Percentiles rank a stretch among this genome's conserved stretches.
Evolutionary conservation across 345 rosid species (phyloP).

Genomic region (Arabis hirsuta): DNA sequence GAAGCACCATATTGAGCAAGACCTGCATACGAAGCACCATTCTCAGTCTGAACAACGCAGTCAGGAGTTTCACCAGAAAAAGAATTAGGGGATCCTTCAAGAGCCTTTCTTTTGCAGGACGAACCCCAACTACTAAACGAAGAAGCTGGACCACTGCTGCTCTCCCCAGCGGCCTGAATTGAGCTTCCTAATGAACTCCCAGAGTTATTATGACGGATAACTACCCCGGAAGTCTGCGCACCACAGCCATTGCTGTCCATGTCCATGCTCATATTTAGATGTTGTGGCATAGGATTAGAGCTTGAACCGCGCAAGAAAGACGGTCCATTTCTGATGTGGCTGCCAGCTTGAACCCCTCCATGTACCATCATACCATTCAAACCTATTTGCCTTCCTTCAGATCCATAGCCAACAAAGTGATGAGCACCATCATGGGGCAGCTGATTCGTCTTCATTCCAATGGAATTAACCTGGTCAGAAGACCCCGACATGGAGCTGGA

Average conservation of each 20-base stretch:
- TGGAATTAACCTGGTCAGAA: conserved; percentile 52
- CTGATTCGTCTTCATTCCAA: conserved; percentile 57
- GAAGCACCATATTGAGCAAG: conserved; percentile 55
- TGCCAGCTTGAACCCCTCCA: conserved; percentile 43
- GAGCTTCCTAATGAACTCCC: conserved; percentile 68
- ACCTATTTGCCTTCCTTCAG: conserved; percentile 54
- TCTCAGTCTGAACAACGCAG: conserved; percentile 55
- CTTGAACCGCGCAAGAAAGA: conserved; percentile 57
- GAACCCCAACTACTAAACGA: conserved; percentile 70
- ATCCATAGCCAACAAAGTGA: conserved; percentile 49
- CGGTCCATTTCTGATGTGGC: conserved; percentile 53
- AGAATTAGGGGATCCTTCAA: conserved; percentile 74
- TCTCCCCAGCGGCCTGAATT: conserved; percentile 56
- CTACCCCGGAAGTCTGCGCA: conserved; percentile 45
- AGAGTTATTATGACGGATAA: conserved; percentile 44
- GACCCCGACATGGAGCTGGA: conserved; percentile 54
- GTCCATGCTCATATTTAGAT: conserved; percentile 49
- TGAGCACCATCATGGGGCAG: conserved; percentile 46
- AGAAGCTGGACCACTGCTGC: conserved; percentile 57
- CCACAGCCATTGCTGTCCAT: conserved; percentile 45
- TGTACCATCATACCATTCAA: conserved; percentile 14
- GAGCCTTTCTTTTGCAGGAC: conserved; percentile 91
- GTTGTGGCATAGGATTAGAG: conserved; percentile 50
- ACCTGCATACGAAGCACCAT: conserved; percentile 48
- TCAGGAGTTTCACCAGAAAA: conserved; percentile 60